Evolutionary conservation across 768 basidiomycete genomes (phyloP).

Genomic region (Rhodotorula graminis): DNA sequence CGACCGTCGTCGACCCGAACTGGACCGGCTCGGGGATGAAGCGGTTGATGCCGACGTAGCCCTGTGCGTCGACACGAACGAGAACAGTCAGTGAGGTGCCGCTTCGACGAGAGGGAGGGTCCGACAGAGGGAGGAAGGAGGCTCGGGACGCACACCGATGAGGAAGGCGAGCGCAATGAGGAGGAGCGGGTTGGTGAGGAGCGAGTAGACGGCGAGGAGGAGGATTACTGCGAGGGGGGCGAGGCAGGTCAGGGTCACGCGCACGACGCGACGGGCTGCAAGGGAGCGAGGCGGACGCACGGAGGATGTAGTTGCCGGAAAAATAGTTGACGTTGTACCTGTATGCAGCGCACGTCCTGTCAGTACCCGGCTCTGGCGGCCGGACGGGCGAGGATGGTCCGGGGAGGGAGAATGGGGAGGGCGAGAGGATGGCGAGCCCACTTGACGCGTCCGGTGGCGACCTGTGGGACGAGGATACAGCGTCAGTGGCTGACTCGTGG

Average conservation of each 20-base stretch:
- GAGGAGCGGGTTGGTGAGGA: constrained; percentile 75
- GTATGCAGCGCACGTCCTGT: background rate
- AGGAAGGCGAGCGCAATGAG: constrained; percentile 80
- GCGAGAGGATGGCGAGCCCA: too few species aligned
- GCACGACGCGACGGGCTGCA: background rate
- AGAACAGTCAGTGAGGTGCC: background rate
- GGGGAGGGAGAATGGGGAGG: too few species aligned
- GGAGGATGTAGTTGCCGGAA: constrained; percentile 71
- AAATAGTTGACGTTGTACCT: constrained; percentile 41
- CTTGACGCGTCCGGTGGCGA: too few species aligned
- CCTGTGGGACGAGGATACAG: too few species aligned
- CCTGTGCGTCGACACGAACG: constrained; percentile 44
- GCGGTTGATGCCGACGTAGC: constrained; percentile 80
- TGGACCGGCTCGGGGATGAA: constrained; percentile 70
- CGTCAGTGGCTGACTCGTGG: too few species aligned
- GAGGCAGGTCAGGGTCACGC: background rate
- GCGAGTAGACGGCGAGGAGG: constrained; percentile 73
- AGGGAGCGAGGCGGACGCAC: background rate
- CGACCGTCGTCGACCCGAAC: constrained; percentile 71
- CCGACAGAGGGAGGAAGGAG: background rate
- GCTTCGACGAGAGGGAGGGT: too few species aligned
- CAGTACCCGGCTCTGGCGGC: too few species aligned
- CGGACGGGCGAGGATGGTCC: too few species aligned
- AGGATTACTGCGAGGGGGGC: constrained; percentile 57
- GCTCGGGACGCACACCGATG: constrained; percentile 57